Evolutionary conservation across 345 rosid species (phyloP), one percentile per base, ranked within the genome.

Genomic region (Salix purpurea): DNA sequence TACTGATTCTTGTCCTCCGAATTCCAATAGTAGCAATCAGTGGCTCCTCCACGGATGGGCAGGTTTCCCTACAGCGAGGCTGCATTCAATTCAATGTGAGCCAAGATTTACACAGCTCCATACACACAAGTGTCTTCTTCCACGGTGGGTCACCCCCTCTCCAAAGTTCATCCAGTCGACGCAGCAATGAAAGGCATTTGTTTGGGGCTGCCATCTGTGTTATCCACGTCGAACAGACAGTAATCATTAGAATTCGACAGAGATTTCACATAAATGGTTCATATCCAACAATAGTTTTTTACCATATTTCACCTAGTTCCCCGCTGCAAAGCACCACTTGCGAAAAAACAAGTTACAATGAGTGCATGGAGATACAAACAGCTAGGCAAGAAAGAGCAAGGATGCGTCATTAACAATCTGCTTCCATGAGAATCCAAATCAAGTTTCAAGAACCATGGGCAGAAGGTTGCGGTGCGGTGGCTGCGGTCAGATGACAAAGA

Each of bases 401-500:
- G 54, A 16, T 48, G 54, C 19, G 61, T 32, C 21, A 65, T 9
- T 9, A 18, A 28, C 36, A 32, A 16, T 18, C 34, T 65, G 69
- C 21, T 65, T 34, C n/a, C 69, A 65, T 14, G 21, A 13, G 21
- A 65, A 65, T 16, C 39, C 66, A 37, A 37, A 30, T 65, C 32
- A 69, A 46, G 39, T 52, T 75, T 34, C 40, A 65, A 56, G 24
- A 26, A 30, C 9, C 52, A 67, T 7, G 54, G 44, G 44, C 42
- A 39, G 42, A 39, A 9, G 42, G 42, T 32, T 32, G 34, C 34
- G 34, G 34, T 32, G 34, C 34, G 34, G 34, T 32, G 34, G 34
- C 74, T 79, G 1, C 58, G 69, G 61, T 81, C 79, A 28, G 83
- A 82, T 13, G 85, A 85, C 73, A 78, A 10, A 12, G 85, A 80